Base-by-base conservation (phyloP, 768 basidiomycete genomes). In the Lanmaoa rubissima region DNA sequence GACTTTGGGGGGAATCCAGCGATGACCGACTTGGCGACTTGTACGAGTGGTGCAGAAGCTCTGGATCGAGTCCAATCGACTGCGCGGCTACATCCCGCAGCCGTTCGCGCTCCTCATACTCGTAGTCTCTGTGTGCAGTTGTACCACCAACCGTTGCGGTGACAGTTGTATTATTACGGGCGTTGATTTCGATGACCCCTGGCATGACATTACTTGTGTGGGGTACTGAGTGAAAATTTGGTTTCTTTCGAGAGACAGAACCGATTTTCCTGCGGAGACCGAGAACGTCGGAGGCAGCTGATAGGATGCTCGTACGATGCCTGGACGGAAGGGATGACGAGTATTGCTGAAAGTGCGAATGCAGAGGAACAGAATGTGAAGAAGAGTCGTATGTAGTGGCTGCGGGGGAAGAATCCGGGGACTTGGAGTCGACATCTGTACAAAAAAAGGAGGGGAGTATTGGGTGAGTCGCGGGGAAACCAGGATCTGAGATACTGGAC, bases 41-140 rank as follows among this genome's bases (percentile, higher is more conserved):
- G 59, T 68, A 71, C 5, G 72, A 60, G 35, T 73, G 68, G 26
- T 79, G 77, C n/a, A 79, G 65, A 43, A 83, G 74, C 35, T 78
- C 79, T 11, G 82, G 80, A 53, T 76, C 80, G 34, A 91, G 75
- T 7, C 90, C 90, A 46, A 92, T 84, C 13, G 86, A 82, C 64
- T 89, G 85, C 0, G 90, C 90, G 17, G 90, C 90, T 39, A 81
- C 84, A 53, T 87, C 86, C 34, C 88, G 76, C 34, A 92, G 73
- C n/a, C 88, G 82, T 59, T 87, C 82, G 11, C 90, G 82, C 63
- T 92, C 90, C 65, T 86, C 85, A 47, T 81, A 78, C 63, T 92
- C 90, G 44, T 76, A 80, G 60, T 88, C 83, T 46, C 14, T 59
- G 51, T 65, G 62, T 3, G 65, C 31, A 9, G 48, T 53, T 19